Conservation (phyloP, 2,329 filamentous ascomycete genomes). For the Diplocarpon mali region DNA sequence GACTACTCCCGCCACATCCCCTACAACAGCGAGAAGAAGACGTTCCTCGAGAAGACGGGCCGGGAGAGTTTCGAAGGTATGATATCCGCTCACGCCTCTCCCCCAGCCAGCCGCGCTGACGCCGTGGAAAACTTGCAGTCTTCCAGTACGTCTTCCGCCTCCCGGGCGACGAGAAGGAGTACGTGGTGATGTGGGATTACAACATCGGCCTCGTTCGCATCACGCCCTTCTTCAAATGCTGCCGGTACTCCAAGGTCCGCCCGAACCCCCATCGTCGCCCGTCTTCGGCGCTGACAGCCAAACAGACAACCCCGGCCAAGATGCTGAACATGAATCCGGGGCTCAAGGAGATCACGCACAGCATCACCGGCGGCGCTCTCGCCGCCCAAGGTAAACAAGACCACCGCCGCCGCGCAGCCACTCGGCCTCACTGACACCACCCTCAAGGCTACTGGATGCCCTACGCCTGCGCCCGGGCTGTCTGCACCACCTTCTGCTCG, state of each 20-base stretch:
- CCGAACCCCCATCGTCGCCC: not conserved
- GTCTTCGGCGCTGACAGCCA: slow-evolving; percentile 9
- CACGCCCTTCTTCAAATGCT: slow-evolving; percentile 89
- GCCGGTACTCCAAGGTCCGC: slow-evolving; percentile 73
- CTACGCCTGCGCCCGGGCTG: slow-evolving; percentile 70
- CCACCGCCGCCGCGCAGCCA: slow-evolving; percentile 1
- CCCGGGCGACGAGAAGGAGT: slow-evolving; percentile 54
- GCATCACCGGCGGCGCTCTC: slow-evolving; percentile 86
- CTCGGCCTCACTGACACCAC: not conserved
- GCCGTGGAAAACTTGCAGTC: slow-evolving; percentile 38
- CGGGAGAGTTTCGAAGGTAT: slow-evolving; percentile 81
- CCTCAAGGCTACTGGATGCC: slow-evolving; percentile 89
- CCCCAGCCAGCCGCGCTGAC: slow-evolving; percentile 15
- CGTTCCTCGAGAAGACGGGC: slow-evolving; percentile 76
- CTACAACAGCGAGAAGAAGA: slow-evolving; percentile 90
- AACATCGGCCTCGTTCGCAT: slow-evolving; percentile 88
- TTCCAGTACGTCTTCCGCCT: slow-evolving; percentile 75
- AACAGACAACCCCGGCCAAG: slow-evolving; percentile 77
- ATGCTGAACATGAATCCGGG: slow-evolving; percentile 70
- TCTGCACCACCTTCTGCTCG: slow-evolving; percentile 85
- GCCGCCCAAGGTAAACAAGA: slow-evolving; percentile 64
- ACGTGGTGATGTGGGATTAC: slow-evolving; percentile 93
- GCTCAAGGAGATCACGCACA: slow-evolving; percentile 80
- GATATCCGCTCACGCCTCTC: slow-evolving; percentile 17
- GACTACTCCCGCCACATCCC: slow-evolving; percentile 67